Conservation (phyloP, 2,329 filamentous ascomycete genomes). For the Curvularia verruculosa region DNA sequence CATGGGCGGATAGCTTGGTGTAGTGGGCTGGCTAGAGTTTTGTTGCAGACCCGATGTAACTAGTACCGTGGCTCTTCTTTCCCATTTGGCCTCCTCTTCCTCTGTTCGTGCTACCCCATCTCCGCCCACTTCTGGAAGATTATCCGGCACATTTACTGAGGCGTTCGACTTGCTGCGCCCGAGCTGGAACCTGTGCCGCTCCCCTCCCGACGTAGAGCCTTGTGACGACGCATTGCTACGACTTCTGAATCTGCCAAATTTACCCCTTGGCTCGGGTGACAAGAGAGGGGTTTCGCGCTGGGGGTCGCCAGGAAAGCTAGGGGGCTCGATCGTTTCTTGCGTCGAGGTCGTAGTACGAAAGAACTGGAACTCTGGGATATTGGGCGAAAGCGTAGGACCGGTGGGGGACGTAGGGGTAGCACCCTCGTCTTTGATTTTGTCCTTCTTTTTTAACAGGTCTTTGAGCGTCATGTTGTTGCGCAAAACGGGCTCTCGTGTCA, state of each 20-base stretch:
- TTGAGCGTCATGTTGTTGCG: constrained; percentile 61
- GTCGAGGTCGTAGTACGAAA: constrained; percentile 82
- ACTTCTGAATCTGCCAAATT: constrained; percentile 42
- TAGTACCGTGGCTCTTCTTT: constrained; percentile 88
- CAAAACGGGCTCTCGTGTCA: constrained; percentile 14
- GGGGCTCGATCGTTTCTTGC: constrained; percentile 78
- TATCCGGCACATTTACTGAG: constrained; percentile 76
- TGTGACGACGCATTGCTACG: constrained; percentile 42
- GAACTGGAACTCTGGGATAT: constrained; percentile 73
- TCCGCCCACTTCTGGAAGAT: constrained; percentile 76
- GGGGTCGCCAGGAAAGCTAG: constrained; percentile 57
- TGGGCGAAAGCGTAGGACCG: constrained; percentile 36
- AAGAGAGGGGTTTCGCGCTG: constrained; percentile 38
- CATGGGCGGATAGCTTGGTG: constrained; percentile 33
- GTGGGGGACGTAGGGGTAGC: constrained; percentile 33
- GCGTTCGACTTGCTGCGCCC: constrained; percentile 60
- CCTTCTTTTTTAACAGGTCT: constrained; percentile 68
- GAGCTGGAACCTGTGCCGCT: constrained; percentile 68
- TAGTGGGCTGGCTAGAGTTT: constrained; percentile 34
- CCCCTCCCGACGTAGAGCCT: constrained; percentile 15
- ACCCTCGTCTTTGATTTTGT: constrained; percentile 59
- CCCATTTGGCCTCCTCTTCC: constrained; percentile 73
- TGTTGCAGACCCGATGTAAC: constrained; percentile 64
- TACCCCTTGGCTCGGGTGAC: constrained; percentile 36
- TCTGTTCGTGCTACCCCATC: constrained; percentile 48